Conservation (phyloP, 495 filamentous ascomycete genomes). For the Xylaria nigripes region DNA sequence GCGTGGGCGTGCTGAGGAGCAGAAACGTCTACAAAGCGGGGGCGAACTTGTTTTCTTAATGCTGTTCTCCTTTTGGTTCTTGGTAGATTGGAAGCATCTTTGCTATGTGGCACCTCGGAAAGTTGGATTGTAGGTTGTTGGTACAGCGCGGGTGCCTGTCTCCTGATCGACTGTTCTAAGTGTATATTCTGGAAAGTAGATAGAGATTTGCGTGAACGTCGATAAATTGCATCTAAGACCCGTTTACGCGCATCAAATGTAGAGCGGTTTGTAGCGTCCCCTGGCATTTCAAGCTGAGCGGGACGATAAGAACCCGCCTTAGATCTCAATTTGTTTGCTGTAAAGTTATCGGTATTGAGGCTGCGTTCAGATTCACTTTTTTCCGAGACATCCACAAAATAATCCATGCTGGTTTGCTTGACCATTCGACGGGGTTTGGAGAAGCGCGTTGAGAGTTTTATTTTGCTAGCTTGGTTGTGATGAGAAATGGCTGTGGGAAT, state of each 20-base stretch:
- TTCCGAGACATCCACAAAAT: constrained; percentile 21
- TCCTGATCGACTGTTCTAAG: constrained; percentile 22
- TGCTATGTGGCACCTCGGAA: constrained; percentile 3
- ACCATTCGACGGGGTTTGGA: constrained; percentile 18
- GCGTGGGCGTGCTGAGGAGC: constrained; percentile 42
- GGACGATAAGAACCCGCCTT: constrained; percentile 22
- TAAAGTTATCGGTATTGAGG: constrained; percentile 1
- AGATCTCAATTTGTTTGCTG: not conserved
- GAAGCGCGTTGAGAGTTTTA: constrained; percentile 10
- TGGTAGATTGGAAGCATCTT: constrained; percentile 11
- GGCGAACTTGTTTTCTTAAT: constrained; percentile 41
- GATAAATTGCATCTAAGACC: constrained; percentile 41
- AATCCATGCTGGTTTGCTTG: constrained; percentile 29
- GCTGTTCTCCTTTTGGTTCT: constrained; percentile 20
- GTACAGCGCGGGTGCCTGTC: constrained; percentile 7
- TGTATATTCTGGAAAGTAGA: constrained; percentile 14
- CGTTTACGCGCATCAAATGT: constrained; percentile 37
- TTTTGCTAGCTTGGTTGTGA: constrained; percentile 7
- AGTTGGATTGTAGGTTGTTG: not conserved
- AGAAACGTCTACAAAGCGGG: constrained; percentile 44
- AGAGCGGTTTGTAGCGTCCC: constrained; percentile 16
- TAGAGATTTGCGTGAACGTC: constrained; percentile 28
- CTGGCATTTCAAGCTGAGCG: constrained; percentile 42
- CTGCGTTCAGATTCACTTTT: constrained; percentile 1
- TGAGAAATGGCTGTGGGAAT: constrained; percentile 6